Conservation (phyloP, 805 yeast genomes). For the Scheffersomyces amazonensis region DNA sequence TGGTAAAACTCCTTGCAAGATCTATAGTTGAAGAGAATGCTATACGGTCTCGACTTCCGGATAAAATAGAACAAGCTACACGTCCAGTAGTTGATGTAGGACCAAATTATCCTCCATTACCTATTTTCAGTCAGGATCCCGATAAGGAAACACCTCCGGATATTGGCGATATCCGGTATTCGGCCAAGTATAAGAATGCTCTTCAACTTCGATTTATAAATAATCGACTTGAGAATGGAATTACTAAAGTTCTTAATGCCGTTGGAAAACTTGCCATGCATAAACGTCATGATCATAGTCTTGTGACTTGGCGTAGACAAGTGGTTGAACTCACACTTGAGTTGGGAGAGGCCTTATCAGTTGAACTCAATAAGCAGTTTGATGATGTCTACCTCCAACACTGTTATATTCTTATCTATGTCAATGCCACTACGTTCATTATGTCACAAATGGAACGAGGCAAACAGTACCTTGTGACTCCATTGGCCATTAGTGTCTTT, state of each 20-base stretch:
- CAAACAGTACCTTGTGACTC: slow-evolving; percentile 27
- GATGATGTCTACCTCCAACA: slow-evolving; percentile 21
- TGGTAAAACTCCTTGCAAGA: slow-evolving; percentile 49
- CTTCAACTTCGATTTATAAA: slow-evolving; percentile 52
- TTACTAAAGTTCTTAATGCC: slow-evolving; percentile 40
- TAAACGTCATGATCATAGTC: slow-evolving; percentile 43
- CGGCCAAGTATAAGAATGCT: slow-evolving; percentile 63
- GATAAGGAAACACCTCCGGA: slow-evolving; percentile 23
- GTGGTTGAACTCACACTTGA: slow-evolving; percentile 41
- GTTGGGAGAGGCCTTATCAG: slow-evolving; percentile 21
- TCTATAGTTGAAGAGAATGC: slow-evolving; percentile 56
- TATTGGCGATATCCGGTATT: slow-evolving; percentile 28
- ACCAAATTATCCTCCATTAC: slow-evolving; percentile 36
- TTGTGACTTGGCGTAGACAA: slow-evolving; percentile 31
- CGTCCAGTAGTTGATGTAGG: slow-evolving; percentile 23
- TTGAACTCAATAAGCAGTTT: slow-evolving; percentile 19
- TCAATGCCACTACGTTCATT: slow-evolving; percentile 40
- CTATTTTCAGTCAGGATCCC: slow-evolving; percentile 45
- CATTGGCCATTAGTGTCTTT: slow-evolving; percentile 47
- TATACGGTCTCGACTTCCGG: slow-evolving; percentile 48
- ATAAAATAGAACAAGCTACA: slow-evolving; percentile 43
- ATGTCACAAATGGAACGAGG: slow-evolving; percentile 21
- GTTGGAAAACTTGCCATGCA: slow-evolving; percentile 45
- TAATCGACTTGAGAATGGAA: slow-evolving; percentile 45
- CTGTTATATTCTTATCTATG: slow-evolving; percentile 22